Conservation (phyloP, 176 grass and related monocot species). For the Avena insularis region DNA sequence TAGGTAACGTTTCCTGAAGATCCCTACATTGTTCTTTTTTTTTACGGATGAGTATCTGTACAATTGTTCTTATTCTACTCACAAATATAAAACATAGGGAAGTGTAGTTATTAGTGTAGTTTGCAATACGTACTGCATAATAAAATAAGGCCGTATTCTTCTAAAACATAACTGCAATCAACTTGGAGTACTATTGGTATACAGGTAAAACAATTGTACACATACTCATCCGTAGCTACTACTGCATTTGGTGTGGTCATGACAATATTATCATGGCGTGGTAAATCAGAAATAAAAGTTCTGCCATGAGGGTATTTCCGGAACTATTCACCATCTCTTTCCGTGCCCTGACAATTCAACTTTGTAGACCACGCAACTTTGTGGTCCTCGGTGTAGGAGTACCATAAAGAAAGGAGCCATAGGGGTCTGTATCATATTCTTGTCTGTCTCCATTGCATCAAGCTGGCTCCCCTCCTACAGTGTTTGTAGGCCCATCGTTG, state of each 20-base stretch:
- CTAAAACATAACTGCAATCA: too few relatives aligned
- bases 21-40: too few relatives aligned
- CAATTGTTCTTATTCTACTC: too few relatives aligned
- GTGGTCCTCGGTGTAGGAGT: conserved; percentile 39
- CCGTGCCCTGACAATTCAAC: conserved; percentile 45
- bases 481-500: conserved; percentile 22
- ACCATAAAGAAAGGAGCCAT: conserved; percentile 30
- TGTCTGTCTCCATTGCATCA: conserved; percentile 38
- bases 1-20: too few relatives aligned
- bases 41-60: too few relatives aligned
- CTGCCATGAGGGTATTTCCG: background rate
- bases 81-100: too few relatives aligned
- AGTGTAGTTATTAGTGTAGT: too few relatives aligned
- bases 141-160: too few relatives aligned
- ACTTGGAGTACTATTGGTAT: too few relatives aligned
- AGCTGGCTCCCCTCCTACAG: conserved; percentile 32
- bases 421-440: conserved; percentile 37
- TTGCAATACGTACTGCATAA: too few relatives aligned
- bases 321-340: conserved; percentile 34
- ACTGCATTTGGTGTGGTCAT: too few relatives aligned
- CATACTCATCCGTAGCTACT: background rate
- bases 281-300: background rate
- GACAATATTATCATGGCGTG: background rate
- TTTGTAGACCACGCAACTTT: background rate
- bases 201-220: background rate